Conservation (phyloP, 1,284 basidiomycete genomes). For the Xerocomus nothofagi region DNA sequence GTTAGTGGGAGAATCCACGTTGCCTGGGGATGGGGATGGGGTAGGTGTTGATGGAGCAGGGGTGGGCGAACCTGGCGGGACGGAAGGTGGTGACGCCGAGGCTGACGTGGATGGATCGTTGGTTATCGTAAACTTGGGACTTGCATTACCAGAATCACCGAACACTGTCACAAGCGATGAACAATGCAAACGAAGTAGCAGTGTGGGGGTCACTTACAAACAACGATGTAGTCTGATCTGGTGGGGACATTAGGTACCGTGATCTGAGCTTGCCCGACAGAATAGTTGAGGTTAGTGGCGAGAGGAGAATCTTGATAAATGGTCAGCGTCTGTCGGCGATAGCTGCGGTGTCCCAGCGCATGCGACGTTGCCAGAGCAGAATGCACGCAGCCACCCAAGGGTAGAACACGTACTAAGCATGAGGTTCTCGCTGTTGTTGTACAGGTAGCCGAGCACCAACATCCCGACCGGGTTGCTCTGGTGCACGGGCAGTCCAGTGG, state of each 20-base stretch:
- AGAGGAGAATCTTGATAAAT: conserved; percentile 48
- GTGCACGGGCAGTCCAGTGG: conserved; percentile 48
- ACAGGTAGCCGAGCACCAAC: conserved; percentile 53
- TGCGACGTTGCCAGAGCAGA: not conserved
- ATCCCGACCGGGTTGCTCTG: conserved; percentile 50
- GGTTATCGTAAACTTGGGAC: conserved; percentile 44
- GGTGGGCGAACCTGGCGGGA: conserved; percentile 5
- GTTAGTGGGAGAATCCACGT: not conserved
- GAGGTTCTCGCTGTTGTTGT: conserved; percentile 52
- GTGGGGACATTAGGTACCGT: conserved; percentile 55
- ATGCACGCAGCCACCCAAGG: not conserved
- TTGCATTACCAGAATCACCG: conserved; percentile 45
- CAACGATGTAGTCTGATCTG: conserved; percentile 46
- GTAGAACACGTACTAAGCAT: conserved; percentile 45
- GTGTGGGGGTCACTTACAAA: conserved; percentile 37
- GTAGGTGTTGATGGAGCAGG: conserved; percentile 16
- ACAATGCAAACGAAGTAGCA: not conserved
- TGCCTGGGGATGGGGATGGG: conserved; percentile 2
- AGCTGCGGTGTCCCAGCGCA: conserved; percentile 1
- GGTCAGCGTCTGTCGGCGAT: conserved; percentile 8
- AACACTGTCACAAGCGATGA: conserved; percentile 33
- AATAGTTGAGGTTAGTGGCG: conserved; percentile 54
- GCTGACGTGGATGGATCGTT: conserved; percentile 24
- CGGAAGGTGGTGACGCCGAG: conserved; percentile 13
- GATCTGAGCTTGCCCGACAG: conserved; percentile 48